These are phyloP conservation scores for Tetrapyrgos nigripes DNA, from an alignment of 1,284 basidiomycete species.

Conservation along the genomic window DNA sequence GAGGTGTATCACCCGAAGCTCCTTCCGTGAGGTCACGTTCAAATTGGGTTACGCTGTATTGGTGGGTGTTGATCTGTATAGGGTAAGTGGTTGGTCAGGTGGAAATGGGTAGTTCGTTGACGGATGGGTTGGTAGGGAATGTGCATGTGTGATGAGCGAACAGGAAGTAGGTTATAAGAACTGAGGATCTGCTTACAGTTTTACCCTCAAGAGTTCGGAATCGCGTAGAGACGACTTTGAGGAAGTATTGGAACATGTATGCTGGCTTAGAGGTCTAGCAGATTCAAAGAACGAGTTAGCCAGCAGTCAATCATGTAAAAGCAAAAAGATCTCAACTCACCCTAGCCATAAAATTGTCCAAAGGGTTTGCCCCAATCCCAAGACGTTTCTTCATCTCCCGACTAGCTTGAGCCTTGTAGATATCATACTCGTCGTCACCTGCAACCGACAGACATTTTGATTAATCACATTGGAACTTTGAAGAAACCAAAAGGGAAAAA, in stretches of 20 bases:
- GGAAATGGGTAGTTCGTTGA: too few species aligned
- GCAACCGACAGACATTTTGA: background rate
- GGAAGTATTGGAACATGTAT: slow-evolving; percentile 97
- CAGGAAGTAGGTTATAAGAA: too few species aligned
- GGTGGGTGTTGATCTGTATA: slow-evolving; percentile 76
- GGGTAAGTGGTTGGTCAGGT: slow-evolving; percentile 4
- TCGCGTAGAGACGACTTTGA: slow-evolving; percentile 95
- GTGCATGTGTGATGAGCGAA: too few species aligned
- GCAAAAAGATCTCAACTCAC: slow-evolving; percentile 44
- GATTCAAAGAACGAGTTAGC: slow-evolving; percentile 12
- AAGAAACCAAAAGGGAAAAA: background rate
- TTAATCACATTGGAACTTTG: background rate
- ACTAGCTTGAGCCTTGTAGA: slow-evolving; percentile 64
- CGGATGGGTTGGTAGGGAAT: too few species aligned
- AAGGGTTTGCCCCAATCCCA: slow-evolving; percentile 79
- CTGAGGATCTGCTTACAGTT: slow-evolving; percentile 50
- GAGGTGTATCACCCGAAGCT: slow-evolving; percentile 62
- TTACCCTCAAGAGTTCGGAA: slow-evolving; percentile 85
- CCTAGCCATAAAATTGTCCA: slow-evolving; percentile 74
- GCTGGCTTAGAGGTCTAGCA: slow-evolving; percentile 68
- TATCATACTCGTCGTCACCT: slow-evolving; percentile 79
- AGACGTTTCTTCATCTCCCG: slow-evolving; percentile 79
- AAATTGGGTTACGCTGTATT: slow-evolving; percentile 96
- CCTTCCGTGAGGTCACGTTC: slow-evolving; percentile 87
- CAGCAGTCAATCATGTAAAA: slow-evolving; percentile 2